phyloP scores from a whole-genome alignment of 1,139 yeast species.

The Scheffersomyces insectosa region DNA sequence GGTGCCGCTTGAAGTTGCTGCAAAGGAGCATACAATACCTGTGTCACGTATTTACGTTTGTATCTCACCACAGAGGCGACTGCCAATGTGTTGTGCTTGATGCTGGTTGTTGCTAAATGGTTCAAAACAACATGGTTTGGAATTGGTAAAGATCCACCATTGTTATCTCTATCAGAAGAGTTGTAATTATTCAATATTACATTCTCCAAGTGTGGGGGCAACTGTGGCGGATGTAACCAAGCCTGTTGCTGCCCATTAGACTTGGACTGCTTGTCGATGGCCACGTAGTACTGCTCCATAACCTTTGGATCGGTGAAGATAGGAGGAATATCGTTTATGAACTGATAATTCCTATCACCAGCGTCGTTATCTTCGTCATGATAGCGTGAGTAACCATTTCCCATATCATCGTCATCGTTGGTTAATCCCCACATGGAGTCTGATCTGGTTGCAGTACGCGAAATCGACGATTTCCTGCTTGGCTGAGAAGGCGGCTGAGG shows the following conservation, averaged over 20 bases:
- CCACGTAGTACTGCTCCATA: conserved; percentile 64
- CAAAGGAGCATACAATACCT: conserved; percentile 50
- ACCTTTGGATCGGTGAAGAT: conserved; percentile 78
- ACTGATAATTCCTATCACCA: conserved; percentile 32
- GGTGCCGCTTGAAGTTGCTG: conserved; percentile 21
- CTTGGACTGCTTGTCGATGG: conserved; percentile 69
- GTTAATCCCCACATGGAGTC: conserved; percentile 61
- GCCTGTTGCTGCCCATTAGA: conserved; percentile 66
- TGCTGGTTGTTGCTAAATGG: conserved; percentile 51
- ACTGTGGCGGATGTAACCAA: conserved; percentile 62
- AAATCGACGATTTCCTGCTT: conserved; percentile 24
- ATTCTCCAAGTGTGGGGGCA: conserved; percentile 51
- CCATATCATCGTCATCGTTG: conserved; percentile 76
- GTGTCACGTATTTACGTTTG: conserved; percentile 50
- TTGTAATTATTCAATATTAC: conserved; percentile 49
- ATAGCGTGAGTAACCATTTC: conserved; percentile 75
- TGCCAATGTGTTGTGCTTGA: conserved; percentile 49
- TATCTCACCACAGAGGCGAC: conserved; percentile 51
- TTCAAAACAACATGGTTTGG: conserved; percentile 51
- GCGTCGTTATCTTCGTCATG: conserved; percentile 47
- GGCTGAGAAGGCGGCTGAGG: conserved; percentile 5
- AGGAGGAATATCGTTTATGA: conserved; percentile 78
- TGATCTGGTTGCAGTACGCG: conserved; percentile 28
- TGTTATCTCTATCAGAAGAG: conserved; percentile 47
- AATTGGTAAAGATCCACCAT: conserved; percentile 51